Percentiles rank a stretch among this genome's conserved stretches.
phyloP scores from a whole-genome alignment of 1,284 basidiomycete species.

The Sutorius eximius region DNA sequence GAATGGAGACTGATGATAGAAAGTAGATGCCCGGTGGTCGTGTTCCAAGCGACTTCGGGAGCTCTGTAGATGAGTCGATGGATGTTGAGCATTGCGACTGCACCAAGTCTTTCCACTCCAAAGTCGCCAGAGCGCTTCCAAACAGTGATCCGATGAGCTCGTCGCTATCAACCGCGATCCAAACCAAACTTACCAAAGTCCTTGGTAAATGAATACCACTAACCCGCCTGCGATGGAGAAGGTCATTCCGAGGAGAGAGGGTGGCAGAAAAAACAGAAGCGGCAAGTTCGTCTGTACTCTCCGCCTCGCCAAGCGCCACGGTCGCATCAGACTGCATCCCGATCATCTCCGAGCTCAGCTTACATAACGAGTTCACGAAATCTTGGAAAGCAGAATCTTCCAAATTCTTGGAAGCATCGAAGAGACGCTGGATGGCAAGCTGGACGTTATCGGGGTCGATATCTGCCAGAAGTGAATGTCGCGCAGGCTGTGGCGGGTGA shows the following conservation, averaged over 20 bases:
- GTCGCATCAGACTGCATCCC: constrained; percentile 66
- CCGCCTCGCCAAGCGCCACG: constrained; percentile 34
- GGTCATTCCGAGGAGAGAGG: constrained; percentile 44
- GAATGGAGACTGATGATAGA: constrained; percentile 64
- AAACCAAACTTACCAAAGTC: constrained; percentile 56
- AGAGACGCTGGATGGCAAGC: constrained; percentile 73
- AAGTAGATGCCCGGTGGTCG: constrained; percentile 77
- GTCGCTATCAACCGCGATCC: background rate
- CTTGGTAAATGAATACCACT: constrained; percentile 84
- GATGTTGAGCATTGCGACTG: constrained; percentile 80
- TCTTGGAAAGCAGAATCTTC: constrained; percentile 81
- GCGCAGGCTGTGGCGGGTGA: constrained; percentile 23
- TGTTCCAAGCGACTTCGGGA: constrained; percentile 84
- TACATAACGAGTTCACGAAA: constrained; percentile 83
- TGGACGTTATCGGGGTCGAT: constrained; percentile 75
- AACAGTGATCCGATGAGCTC: background rate
- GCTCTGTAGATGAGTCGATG: constrained; percentile 79
- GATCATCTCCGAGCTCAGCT: constrained; percentile 86
- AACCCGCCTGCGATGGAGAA: constrained; percentile 66
- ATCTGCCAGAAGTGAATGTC: constrained; percentile 69
- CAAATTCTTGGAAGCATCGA: constrained; percentile 80
- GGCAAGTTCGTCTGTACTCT: constrained; percentile 44
- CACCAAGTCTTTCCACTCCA: constrained; percentile 82
- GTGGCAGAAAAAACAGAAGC: constrained; percentile 33
- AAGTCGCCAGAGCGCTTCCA: constrained; percentile 76